A percentile compares a stretch with the other conserved stretches of the same genome.
Evolutionary conservation across 2,329 filamentous ascomycete genomes (phyloP).

Genomic region (Diaporthe batatas): DNA sequence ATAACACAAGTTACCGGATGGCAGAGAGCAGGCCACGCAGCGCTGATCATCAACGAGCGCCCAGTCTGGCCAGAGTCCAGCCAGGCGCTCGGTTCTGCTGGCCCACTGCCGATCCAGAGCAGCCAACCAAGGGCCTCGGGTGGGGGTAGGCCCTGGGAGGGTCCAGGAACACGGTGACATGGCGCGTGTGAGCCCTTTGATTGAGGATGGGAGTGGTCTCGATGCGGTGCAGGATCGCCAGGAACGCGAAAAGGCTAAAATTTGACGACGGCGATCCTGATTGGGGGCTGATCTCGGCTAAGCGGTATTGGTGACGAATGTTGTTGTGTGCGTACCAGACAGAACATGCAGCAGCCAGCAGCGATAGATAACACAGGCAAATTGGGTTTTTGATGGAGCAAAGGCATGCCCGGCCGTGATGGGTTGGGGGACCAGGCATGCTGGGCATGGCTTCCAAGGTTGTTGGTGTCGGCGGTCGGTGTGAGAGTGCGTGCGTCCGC

Average conservation of each 20-base stretch:
- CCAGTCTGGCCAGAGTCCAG: conserved; percentile 20
- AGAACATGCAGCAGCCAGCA: neutral
- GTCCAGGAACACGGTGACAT: conserved; percentile 1
- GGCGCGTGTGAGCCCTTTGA: conserved; percentile 6
- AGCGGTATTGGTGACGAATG: neutral
- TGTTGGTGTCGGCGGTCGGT: neutral
- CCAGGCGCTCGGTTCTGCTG: neutral
- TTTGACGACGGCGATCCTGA: conserved; percentile 22
- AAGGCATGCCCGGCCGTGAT: neutral
- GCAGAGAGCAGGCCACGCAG: conserved; percentile 7
- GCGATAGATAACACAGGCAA: neutral
- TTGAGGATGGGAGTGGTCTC: conserved; percentile 2
- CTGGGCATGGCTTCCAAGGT: no score
- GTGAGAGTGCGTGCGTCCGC: neutral
- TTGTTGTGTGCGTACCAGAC: neutral
- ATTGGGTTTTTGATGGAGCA: neutral
- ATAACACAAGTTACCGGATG: neutral
- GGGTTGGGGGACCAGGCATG: conserved; percentile 8
- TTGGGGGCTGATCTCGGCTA: conserved; percentile 17
- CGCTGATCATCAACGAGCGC: conserved; percentile 22
- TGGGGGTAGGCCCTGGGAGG: neutral
- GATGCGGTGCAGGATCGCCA: conserved; percentile 30
- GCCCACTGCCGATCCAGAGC: conserved; percentile 14
- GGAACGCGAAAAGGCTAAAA: conserved; percentile 28
- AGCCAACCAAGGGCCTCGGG: conserved; percentile 12